phyloP scores from a whole-genome alignment of 768 basidiomycete genomes.

The Russula olivacea region DNA sequence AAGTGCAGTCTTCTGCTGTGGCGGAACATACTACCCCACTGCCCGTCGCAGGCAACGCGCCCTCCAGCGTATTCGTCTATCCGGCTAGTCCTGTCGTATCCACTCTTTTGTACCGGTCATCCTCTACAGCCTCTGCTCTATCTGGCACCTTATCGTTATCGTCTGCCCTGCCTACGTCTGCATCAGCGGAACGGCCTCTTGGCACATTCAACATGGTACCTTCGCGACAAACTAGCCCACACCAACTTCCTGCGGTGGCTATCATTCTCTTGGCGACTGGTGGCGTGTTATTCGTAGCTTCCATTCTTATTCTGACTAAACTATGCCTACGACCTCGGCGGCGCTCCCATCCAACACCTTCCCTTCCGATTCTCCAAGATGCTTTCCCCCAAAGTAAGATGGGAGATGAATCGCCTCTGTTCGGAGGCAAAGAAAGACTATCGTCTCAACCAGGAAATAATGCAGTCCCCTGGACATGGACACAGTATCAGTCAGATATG shows the following conservation, averaged over 20 bases:
- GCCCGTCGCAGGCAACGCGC: conserved; percentile 19
- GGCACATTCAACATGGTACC: conserved; percentile 8
- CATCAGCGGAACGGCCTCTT: conserved; percentile 20
- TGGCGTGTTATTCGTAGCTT: conserved; percentile 43
- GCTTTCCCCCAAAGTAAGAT: conserved; percentile 43
- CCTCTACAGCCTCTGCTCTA: conserved; percentile 5
- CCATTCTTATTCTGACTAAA: conserved; percentile 43
- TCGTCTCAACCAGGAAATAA: conserved; percentile 39
- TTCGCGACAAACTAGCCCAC: conserved; percentile 21
- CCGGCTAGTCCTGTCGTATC: neutral
- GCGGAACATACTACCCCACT: conserved; percentile 28
- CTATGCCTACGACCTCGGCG: conserved; percentile 46
- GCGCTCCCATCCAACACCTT: conserved; percentile 58
- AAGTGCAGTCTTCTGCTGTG: neutral
- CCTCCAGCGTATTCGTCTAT: neutral
- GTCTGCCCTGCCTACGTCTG: neutral
- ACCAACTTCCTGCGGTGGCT: conserved; percentile 42
- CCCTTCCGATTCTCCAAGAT: conserved; percentile 66
- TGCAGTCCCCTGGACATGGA: conserved; percentile 45
- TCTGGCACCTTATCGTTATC: neutral
- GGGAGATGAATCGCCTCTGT: conserved; percentile 62
- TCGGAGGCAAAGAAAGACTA: conserved; percentile 68
- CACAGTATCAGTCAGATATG: conserved; percentile 31
- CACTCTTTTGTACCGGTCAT: neutral
- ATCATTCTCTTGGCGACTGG: conserved; percentile 52